Evolutionary conservation across 2,329 filamentous ascomycete genomes (phyloP).

Genomic region (Cadophora malorum): DNA sequence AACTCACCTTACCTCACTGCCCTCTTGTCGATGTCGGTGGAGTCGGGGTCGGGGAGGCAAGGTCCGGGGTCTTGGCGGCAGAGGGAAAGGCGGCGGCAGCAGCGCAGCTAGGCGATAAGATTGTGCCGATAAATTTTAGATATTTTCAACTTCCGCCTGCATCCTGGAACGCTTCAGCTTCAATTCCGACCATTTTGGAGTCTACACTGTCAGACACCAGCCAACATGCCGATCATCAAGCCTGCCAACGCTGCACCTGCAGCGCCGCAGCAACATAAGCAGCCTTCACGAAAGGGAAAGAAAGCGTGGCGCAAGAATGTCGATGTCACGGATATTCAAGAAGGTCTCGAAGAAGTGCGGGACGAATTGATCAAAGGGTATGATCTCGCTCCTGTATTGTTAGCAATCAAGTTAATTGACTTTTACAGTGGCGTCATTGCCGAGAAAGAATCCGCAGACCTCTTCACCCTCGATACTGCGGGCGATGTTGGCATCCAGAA

Average conservation of each 20-base stretch:
- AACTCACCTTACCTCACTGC: not conserved
- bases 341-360: conserved; percentile 82
- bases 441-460: conserved; percentile 81
- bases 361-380: conserved; percentile 92
- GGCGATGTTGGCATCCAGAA: conserved; percentile 72
- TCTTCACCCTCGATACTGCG: conserved; percentile 82
- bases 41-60: not conserved
- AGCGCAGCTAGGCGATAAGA: conserved; percentile 24
- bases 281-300: conserved; percentile 95
- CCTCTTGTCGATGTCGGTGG: not conserved
- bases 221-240: conserved; percentile 44
- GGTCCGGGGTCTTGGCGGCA: not conserved
- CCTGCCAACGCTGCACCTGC: conserved; percentile 52
- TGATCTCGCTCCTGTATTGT: conserved; percentile 26
- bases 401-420: conserved; percentile 25
- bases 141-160: conserved; percentile 19
- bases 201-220: not conserved
- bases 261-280: conserved; percentile 81
- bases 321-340: conserved; percentile 84
- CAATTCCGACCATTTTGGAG: too few species aligned
- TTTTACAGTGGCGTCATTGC: conserved; percentile 76
- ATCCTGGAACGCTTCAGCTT: too few species aligned
- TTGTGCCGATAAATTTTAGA: conserved; percentile 23
- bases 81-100: not conserved
- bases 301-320: conserved; percentile 99